Conservation (phyloP, 768 basidiomycete species). For the Coprinopsis marcescibilis region DNA sequence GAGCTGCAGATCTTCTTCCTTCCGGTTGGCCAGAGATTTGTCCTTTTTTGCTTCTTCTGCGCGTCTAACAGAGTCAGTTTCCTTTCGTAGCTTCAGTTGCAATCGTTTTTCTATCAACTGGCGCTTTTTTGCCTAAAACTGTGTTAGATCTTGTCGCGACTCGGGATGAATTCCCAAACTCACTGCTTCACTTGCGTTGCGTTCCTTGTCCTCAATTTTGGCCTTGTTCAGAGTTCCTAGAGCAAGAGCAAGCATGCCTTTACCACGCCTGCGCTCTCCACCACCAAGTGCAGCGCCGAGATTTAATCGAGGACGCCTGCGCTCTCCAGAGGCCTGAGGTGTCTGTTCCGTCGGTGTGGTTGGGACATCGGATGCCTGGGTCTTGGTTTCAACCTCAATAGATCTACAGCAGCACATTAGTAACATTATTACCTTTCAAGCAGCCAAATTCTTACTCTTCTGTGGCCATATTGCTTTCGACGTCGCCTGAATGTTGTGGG, state of each 20-base stretch:
- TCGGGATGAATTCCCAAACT: constrained; percentile 18
- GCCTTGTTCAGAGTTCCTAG: constrained; percentile 83
- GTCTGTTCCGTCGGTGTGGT: constrained; percentile 24
- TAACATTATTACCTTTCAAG: neutral
- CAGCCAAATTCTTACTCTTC: constrained; percentile 40
- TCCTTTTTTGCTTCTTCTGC: constrained; percentile 85
- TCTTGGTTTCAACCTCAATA: constrained; percentile 24
- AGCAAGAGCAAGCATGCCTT: constrained; percentile 82
- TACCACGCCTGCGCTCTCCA: constrained; percentile 76
- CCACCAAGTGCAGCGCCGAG: constrained; percentile 39
- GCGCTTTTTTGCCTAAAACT: constrained; percentile 72
- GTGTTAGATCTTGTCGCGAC: neutral
- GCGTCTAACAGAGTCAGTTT: constrained; percentile 80
- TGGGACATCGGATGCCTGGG: constrained; percentile 19
- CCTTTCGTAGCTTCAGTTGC: constrained; percentile 78
- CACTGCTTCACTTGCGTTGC: constrained; percentile 82
- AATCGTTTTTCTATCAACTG: constrained; percentile 80
- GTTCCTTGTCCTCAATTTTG: constrained; percentile 80
- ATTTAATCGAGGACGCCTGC: constrained; percentile 73
- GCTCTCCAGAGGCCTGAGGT: constrained; percentile 44
- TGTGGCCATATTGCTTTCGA: constrained; percentile 36
- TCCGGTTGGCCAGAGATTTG: constrained; percentile 67
- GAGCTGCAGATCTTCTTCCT: constrained; percentile 76
- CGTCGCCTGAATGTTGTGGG: constrained; percentile 21
- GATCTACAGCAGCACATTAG: constrained; percentile 4